Evolutionary conservation across 2,329 filamentous ascomycete genomes (phyloP), one percentile per base, ranked within the genome.

Genomic region (Aspergillus cejpii): DNA sequence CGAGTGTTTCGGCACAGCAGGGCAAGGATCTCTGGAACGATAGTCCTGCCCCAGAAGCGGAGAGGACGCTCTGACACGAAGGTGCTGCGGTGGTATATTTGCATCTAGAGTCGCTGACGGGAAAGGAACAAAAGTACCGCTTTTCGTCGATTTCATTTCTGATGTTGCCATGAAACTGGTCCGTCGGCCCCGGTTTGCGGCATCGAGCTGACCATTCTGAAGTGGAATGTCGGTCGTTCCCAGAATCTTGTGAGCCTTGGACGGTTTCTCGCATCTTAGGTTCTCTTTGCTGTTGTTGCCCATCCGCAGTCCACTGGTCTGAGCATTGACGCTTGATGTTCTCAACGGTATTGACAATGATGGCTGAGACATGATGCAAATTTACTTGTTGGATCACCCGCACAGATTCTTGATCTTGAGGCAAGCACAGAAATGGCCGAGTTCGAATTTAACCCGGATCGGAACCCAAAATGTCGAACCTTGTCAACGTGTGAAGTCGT

Each of bases 41-140:
- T 67, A 69, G 7, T 61, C 56, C 14, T 70, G 61, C 17, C 70
- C 69, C 8, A 74, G 53, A 31, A 73, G 49, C 14, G 72, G 71
- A 7, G 72, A 74, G 1, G 72, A 74, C 39, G 70, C 65, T 47
- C 70, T 67, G 28, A 66, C 64, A n/a, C 61, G 61, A 24, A 72
- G 53, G 41, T 60, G 54, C 19, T 57, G 61, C 8, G 55, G 49
- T 7, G 59, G 60, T 5, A 52, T 34, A 26, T 28, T 45, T 5
- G 23, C 48, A 44, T 58, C 47, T 45, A 37, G 43, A 34, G 56
- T 43, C 10, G 36, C 47, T 47, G 53, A 51, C 8, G 61, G 60
- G 21, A 63, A 63, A 3, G 57, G 49, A n/a, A 51, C 51, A n/a
- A 63, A 59, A 28, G 51, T 51, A 19, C 29, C 47, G 14, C 46